A percentile compares a stretch with the other conserved stretches of the same genome.
phyloP scores from a whole-genome alignment of 306 rosid species.

The Rosa chinensis region DNA sequence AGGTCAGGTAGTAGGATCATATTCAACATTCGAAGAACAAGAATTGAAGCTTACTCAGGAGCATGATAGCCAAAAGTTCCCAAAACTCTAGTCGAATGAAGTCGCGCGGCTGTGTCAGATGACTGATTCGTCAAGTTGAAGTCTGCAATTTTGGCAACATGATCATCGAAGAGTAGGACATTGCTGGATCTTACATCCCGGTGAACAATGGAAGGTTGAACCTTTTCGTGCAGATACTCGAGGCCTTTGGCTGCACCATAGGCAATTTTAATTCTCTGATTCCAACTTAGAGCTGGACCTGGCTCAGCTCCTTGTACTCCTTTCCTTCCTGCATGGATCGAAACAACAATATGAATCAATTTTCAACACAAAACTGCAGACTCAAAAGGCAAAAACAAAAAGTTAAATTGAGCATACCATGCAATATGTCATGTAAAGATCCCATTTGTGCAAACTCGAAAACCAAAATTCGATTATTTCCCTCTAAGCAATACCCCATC shows the following conservation, averaged over 20 bases:
- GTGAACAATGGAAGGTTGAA: conserved; percentile 87
- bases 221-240: conserved; percentile 87
- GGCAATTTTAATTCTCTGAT: conserved; percentile 82
- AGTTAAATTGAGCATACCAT: conserved; percentile 45
- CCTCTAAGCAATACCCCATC: conserved; percentile 86
- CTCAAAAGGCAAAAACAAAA: not conserved
- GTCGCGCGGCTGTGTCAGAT: conserved; percentile 87
- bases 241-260: conserved; percentile 96
- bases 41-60: conserved; percentile 70
- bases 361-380: not conserved
- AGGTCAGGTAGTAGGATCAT: not conserved
- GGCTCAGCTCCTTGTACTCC: conserved; percentile 99
- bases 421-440: conserved; percentile 90
- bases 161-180: conserved; percentile 77
- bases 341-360: not conserved
- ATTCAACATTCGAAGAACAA: conserved; percentile 4
- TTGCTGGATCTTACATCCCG: conserved; percentile 95
- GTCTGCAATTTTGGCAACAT: conserved; percentile 76
- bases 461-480: conserved; percentile 74
- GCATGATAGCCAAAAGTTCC: conserved; percentile 99
- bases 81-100: conserved; percentile 94
- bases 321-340: conserved; percentile 68
- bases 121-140: conserved; percentile 88
- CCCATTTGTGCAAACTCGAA: conserved; percentile 78
- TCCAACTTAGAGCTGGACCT: conserved; percentile 86